phyloP scores from a whole-genome alignment of 2,329 filamentous ascomycete genomes.

The Gaeumannomyces sp. region DNA sequence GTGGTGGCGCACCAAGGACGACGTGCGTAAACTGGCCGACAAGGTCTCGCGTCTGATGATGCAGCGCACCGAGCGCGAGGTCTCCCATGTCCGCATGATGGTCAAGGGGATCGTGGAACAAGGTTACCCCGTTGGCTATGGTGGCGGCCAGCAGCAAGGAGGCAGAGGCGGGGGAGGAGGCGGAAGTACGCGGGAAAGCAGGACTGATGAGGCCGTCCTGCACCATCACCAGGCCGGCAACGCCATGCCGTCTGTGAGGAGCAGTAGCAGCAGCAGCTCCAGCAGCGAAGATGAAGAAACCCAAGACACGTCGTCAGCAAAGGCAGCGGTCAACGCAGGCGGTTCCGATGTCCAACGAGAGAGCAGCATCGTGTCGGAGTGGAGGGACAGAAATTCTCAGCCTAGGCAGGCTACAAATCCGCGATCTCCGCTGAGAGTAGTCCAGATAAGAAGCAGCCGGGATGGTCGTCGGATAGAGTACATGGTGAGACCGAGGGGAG shows the following conservation, averaged over 20 bases:
- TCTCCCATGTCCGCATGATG: slow-evolving; percentile 16
- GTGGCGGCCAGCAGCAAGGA: neutral
- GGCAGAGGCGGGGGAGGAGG: neutral
- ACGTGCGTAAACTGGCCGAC: slow-evolving; percentile 15
- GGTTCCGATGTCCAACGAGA: neutral
- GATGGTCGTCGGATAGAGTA: neutral
- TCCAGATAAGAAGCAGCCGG: neutral
- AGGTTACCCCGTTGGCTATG: neutral
- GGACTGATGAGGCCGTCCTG: no score
- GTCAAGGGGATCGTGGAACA: slow-evolving; percentile 13
- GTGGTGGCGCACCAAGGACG: slow-evolving; percentile 16
- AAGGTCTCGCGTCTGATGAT: slow-evolving; percentile 17
- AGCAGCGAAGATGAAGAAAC: neutral
- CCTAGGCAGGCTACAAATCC: neutral
- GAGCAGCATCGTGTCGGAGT: slow-evolving; percentile 9
- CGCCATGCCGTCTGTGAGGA: neutral
- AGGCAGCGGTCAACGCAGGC: neutral
- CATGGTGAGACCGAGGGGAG: neutral
- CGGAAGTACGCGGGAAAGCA: neutral
- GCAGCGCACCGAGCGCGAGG: slow-evolving; percentile 16
- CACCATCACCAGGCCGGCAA: no score
- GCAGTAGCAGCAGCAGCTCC: neutral
- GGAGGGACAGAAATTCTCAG: neutral
- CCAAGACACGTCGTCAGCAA: neutral
- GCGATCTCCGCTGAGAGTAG: neutral